Evolutionary conservation across 2,329 filamentous ascomycete species (phyloP), one percentile per base, ranked within the genome.

Genomic region (Onygenales sp.): DNA sequence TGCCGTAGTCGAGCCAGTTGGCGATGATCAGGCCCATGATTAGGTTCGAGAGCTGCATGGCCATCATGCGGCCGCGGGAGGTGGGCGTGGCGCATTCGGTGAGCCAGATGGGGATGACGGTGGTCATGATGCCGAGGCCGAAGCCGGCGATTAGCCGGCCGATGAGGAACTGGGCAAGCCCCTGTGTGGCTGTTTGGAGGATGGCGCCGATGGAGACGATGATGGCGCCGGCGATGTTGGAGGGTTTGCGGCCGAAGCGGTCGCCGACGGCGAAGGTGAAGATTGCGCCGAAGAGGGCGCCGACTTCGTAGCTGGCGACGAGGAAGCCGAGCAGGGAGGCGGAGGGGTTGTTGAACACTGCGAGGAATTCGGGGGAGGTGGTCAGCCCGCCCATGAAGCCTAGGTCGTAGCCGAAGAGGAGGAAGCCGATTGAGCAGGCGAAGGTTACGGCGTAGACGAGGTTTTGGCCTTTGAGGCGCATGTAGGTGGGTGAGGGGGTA

Each of bases 61-160:
- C 74, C 53, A 78, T 72, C 39, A 75, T 63, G 54, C 69, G 63
- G 43, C 76, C 76, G 35, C 75, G 69, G 33, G 71, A 71, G 21
- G 66, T 61, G 0, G 72, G 66, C 3, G 54, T 56, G 31, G 54
- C 50, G 17, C 54, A 60, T 51, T 62, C 60, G 4, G 58, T 57
- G 8, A 61, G 49, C 55, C 56, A 64, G 39, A 64, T 58, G 2
- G 62, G 62, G 33, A 63, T 60, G 8, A 61, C 59, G 6, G 57
- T 63, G 4, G 61, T 60, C 56, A 63, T 61, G 5, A 60, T 59
- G 13, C 62, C 62, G 14, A 61, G 35, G 0, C 60, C 62, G 47
- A 60, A 62, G 0, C 61, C 63, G 2, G 59, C 56, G 5, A 65
- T 57, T 9, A 66, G 45, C 5, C 63, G 58, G 32, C 61, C 62